Evolutionary conservation across 768 basidiomycete species (phyloP).

Genomic region (Pleurotus pulmonarius): DNA sequence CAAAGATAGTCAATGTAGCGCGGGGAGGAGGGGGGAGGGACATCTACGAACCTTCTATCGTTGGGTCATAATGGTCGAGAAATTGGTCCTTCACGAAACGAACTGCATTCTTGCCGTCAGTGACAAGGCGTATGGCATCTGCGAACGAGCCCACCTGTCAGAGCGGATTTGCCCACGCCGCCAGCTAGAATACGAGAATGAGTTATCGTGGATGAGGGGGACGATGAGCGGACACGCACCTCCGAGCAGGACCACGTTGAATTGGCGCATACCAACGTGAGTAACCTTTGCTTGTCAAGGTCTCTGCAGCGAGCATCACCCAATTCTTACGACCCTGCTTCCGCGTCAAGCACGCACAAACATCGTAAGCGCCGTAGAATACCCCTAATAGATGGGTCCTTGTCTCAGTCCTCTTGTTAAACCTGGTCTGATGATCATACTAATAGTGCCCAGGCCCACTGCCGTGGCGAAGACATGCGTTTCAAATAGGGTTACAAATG

Average conservation of each 20-base stretch:
- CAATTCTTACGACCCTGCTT: too few relatives aligned
- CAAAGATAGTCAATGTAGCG: conserved; percentile 12
- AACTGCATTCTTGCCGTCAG: conserved; percentile 30
- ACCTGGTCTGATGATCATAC: too few relatives aligned
- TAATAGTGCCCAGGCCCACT: too few relatives aligned
- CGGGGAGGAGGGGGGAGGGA: background rate
- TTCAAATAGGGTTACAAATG: too few relatives aligned
- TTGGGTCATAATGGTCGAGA: conserved; percentile 77
- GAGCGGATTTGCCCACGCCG: conserved; percentile 85
- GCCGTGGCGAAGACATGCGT: too few relatives aligned
- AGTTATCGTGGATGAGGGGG: conserved; percentile 1
- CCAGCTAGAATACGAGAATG: conserved; percentile 50
- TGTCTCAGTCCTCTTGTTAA: too few relatives aligned
- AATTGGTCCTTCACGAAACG: conserved; percentile 73
- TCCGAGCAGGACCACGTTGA: conserved; percentile 77
- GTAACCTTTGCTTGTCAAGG: too few relatives aligned
- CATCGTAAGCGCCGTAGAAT: too few relatives aligned
- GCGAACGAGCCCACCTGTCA: conserved; percentile 44
- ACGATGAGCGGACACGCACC: conserved; percentile 38
- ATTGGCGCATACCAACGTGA: conserved; percentile 51
- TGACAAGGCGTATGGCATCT: background rate
- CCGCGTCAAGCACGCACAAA: too few relatives aligned
- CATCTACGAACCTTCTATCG: conserved; percentile 64
- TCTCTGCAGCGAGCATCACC: too few relatives aligned
- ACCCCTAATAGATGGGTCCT: too few relatives aligned